Conservation (phyloP, 305 asterid species). For the Nicotiana rustica region DNA sequence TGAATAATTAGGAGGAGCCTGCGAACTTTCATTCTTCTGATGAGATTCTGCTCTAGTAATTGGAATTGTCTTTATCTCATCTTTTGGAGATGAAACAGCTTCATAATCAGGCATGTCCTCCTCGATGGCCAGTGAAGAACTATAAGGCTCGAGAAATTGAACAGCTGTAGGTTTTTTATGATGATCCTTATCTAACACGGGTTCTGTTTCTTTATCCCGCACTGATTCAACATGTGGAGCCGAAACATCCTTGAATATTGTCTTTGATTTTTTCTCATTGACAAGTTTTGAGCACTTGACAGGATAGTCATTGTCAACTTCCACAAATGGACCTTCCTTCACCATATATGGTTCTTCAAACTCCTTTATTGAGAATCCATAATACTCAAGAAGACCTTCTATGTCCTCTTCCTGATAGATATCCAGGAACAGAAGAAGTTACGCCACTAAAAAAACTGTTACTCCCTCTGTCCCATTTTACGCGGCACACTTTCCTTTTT, state of each 20-base stretch:
- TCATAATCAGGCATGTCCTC: constrained; percentile 63
- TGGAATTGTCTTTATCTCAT: constrained; percentile 43
- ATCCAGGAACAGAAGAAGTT: constrained; percentile 32
- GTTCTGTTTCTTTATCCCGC: constrained; percentile 43
- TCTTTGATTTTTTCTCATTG: constrained; percentile 70
- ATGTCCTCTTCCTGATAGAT: constrained; percentile 83
- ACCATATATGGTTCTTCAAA: constrained; percentile 98
- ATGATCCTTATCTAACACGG: constrained; percentile 46
- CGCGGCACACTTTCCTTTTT: no score
- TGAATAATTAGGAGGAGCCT: constrained; percentile 53
- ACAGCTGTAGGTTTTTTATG: constrained; percentile 46
- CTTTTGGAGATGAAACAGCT: constrained; percentile 60
- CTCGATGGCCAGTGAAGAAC: constrained; percentile 54
- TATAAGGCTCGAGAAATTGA: constrained; percentile 45
- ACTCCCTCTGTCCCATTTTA: no score
- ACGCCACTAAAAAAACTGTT: constrained; percentile 29
- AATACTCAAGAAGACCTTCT: constrained; percentile 76
- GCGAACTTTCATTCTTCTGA: constrained; percentile 43
- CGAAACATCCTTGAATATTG: constrained; percentile 67
- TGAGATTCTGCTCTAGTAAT: constrained; percentile 40
- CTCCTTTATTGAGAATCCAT: constrained; percentile 85
- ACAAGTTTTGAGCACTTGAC: constrained; percentile 90
- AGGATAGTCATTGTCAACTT: constrained; percentile 81
- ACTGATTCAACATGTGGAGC: constrained; percentile 54
- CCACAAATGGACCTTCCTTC: constrained; percentile 79